Evolutionary conservation across 148 eudicot genomes (phyloP).

Genomic region (Rhododendron williamsianum): DNA sequence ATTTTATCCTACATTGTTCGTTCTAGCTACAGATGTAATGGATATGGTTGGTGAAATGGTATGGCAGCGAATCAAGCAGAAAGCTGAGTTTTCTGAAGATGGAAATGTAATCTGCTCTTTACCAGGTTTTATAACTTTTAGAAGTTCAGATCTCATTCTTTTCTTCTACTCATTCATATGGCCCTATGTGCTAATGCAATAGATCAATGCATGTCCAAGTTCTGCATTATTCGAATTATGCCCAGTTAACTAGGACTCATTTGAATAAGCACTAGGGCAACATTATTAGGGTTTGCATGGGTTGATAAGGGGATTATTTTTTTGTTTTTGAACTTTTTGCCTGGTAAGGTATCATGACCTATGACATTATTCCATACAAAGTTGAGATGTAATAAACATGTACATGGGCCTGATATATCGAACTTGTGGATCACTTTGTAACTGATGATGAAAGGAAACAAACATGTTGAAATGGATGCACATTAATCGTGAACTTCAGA

Average conservation of each 20-base stretch:
- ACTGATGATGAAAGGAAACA: background rate
- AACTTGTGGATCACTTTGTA: background rate
- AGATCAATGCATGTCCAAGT: background rate
- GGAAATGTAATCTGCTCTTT: slow-evolving; percentile 39
- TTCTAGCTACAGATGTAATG: slow-evolving; percentile 64
- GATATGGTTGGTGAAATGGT: slow-evolving; percentile 77
- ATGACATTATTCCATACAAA: background rate
- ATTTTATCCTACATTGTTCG: slow-evolving; percentile 74
- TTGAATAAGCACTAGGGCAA: background rate
- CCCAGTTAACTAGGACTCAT: background rate
- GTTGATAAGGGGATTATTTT: background rate
- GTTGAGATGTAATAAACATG: background rate
- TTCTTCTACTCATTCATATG: background rate
- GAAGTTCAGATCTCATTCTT: slow-evolving; percentile 1
- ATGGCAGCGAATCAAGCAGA: slow-evolving; percentile 68
- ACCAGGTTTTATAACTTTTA: slow-evolving; percentile 36
- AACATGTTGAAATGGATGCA: background rate
- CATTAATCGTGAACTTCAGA: background rate
- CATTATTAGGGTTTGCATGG: background rate
- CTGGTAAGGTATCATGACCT: background rate
- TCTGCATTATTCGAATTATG: background rate
- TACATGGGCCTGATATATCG: background rate
- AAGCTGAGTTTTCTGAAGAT: slow-evolving; percentile 53
- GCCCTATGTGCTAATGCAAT: background rate
- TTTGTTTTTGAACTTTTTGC: background rate